Conservation (phyloP, 148 eudicot species). For the Arbutus unedo region DNA sequence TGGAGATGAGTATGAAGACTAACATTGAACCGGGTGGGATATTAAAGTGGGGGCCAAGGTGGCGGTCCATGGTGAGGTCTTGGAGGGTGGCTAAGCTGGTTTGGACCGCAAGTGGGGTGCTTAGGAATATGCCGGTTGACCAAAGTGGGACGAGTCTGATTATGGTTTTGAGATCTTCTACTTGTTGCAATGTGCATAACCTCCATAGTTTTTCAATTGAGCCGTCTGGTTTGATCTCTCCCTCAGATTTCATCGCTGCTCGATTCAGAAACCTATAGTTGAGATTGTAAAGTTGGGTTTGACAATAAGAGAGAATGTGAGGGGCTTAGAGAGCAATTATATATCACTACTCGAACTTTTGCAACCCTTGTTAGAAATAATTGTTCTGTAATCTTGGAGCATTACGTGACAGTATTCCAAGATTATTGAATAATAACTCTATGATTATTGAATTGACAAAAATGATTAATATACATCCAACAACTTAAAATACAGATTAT, state of each 20-base stretch:
- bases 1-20: slow-evolving; percentile 19
- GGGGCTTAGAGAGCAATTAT: no score
- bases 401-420: no score
- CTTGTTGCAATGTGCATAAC: slow-evolving; percentile 37
- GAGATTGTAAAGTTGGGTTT: not conserved
- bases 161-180: slow-evolving; percentile 21
- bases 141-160: slow-evolving; percentile 61
- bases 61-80: slow-evolving; percentile 36
- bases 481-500: no score
- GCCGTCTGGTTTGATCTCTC: slow-evolving; percentile 27
- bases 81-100: slow-evolving; percentile 45
- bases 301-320: not conserved
- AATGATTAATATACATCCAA: no score
- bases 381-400: no score
- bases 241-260: slow-evolving; percentile 37
- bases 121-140: slow-evolving; percentile 55
- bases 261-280: slow-evolving; percentile 43
- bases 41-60: slow-evolving; percentile 21
- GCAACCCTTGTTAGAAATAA: no score
- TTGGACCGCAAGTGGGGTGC: slow-evolving; percentile 42
- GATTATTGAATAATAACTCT: no score
- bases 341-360: no score
- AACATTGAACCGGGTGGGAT: slow-evolving; percentile 28
- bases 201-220: slow-evolving; percentile 32
- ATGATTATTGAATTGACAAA: no score